Base-by-base conservation (phyloP, 306 rosid genomes). In the Acmispon strigosus region DNA sequence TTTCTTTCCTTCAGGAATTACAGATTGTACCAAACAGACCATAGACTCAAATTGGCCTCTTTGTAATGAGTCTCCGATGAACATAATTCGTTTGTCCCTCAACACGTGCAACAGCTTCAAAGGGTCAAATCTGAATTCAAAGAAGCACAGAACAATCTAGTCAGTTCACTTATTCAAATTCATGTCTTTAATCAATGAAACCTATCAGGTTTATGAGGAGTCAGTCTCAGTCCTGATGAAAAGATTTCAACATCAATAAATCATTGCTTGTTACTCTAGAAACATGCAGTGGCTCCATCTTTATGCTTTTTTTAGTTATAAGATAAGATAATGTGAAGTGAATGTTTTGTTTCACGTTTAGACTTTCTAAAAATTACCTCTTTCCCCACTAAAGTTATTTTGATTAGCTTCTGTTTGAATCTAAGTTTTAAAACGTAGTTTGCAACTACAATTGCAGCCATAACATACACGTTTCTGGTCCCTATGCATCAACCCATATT, bases 1-100 rank as follows among this genome's bases (percentile, higher is more conserved):
- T 66, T 86, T 88, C 79, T 88, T 85, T 75, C 86, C 92, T 79
- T 83, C 62, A 34, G 92, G 98, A 76, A 93, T 87, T 54, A 81
- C 75, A 47, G 96, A 88, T 64, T 93, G 96, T 48, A 93, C 77
- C 78, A 90, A 58, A 64, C 97, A 93, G n/a, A 93, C 73, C 86
- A 93, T 82, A 50, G 96, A 89, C 76, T 94, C 96, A 80, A 94
- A 94, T 70, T 94, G 97, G 1, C 90, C 83, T 84, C 98, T 86
- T 39, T 94, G 96, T 73, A 94, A 76, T 0, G 95, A 94, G 71
- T 93, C 98, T 60, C 98, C 97, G 27, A 90, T 85, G 60, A 90
- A 87, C 97, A 94, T 94, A 60, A 94, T 57, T 66, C 98, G 79
- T 74, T 90, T 87, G 37, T 86, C 75, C 77, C 95, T 86, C 85